Base-by-base conservation (phyloP, 1,139 yeast species). In the Geotrichum cucujoidarum region DNA sequence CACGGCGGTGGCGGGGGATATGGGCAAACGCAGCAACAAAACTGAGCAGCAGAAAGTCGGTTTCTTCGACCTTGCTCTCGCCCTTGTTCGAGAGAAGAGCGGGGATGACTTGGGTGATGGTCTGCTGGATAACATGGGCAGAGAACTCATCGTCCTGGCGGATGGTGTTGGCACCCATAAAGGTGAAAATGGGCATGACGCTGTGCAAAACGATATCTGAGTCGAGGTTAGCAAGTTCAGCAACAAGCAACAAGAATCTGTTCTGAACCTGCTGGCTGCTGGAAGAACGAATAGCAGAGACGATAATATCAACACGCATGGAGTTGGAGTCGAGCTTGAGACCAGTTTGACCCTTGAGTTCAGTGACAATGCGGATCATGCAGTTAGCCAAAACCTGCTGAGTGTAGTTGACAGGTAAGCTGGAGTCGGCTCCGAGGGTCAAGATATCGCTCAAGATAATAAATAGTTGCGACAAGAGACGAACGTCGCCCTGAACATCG, bases 141-240 rank as follows among this genome's bases (percentile, higher is more conserved):
- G 97, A 87, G 63, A 87, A 90, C 61, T 89, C 97, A 64, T 92
- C 97, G 66, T 92, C 98, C 69, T 92, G 97, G 62, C 96, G 83
- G 45, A 94, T 79, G 11, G 97, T 89, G 60, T 89, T 95, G 27
- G 97, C 95, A 50, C 99, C 99, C 98, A 92, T 92, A 61, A 92
- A 94, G 0, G 98, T 94, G 71, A 92, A 92, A 48, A 92, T 90
- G 17, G 99, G 98, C 99, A 92, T 92, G 13, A 94, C 95, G 2
- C 97, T 86, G 68, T 94, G 97, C 55, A 94, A 73, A 33, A 92
- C 89, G 35, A 85, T 79, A 63, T 92, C 97, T 7, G 98, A 96
- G 16, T 92, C 88, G 50, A 90, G 70, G 0, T 89, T 73, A 0
- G 97, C 97, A 57, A 92, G 72, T 47, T 89, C 84, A 2, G 97